Evolutionary conservation across 1,139 yeast species (phyloP), one percentile per base, ranked within the genome.

Genomic region (Taphrina deformans): DNA sequence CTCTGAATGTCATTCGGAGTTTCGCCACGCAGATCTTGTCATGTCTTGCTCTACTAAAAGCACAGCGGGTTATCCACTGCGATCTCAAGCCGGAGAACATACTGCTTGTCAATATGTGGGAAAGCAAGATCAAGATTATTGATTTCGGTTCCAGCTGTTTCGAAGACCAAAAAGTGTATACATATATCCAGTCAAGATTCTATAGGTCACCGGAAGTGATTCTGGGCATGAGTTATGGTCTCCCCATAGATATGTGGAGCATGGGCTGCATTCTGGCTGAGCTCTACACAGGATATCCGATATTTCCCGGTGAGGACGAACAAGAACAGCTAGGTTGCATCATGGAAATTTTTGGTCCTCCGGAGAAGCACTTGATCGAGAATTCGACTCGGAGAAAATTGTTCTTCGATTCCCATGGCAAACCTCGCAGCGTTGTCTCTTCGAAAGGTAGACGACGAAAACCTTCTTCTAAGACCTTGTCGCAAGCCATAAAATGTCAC

Each of bases 141-240:
- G 99, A 95, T 77, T 95, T 95, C 78, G 99, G 99, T 0, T 85
- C 95, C 7, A 96, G 99, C 0, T 93, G 99, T 75, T 92, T 89
- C 72, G 96, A 93, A 67, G 79, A 89, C 62, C 93, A 90, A 72
- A 88, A 96, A 0, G 81, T 92, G 2, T 93, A 90, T 77, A 89
- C 98, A 0, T 95, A 95, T 74, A 91, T 95, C 69, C 99, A 95
- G 75, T 90, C 97, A 5, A 80, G 99, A 67, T 95, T 93, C 74
- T 95, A 95, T 76, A 81, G 99, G 68, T 89, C 89, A 16, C 91
- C 97, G 0, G 97, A 90, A 73, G 91, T 90, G 2, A 78, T 88
- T 46, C 72, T 89, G n/a, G 97, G 96, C 1, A 85, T 90, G 67
- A 80, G 84, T 35, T 90, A 90, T 74, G 80, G 83, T 65, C 79